A percentile compares a stretch with the other conserved stretches of the same genome.
phyloP scores from a whole-genome alignment of 2,329 filamentous ascomycete species.

The Bipolaris cookei region DNA sequence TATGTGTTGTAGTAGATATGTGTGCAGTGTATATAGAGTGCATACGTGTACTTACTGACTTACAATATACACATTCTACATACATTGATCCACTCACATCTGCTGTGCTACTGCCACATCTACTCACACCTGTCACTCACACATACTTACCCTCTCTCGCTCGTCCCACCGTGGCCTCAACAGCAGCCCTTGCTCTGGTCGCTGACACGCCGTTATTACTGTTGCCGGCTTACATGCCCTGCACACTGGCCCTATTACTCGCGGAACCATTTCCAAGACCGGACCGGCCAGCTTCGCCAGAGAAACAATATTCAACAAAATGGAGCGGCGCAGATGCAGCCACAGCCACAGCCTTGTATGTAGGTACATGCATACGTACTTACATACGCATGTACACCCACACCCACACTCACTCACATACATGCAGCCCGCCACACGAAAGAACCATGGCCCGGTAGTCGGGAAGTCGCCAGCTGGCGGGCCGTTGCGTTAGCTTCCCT shows the following conservation, averaged over 20 bases:
- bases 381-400: background rate
- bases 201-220: slow-evolving; percentile 1
- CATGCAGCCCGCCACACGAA: background rate
- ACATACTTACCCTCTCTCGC: no score
- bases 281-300: slow-evolving; percentile 4
- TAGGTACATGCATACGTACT: background rate
- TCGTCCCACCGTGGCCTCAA: background rate
- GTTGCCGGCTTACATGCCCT: slow-evolving; percentile 6
- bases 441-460: slow-evolving; percentile 7
- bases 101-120: no score
- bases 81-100: no score
- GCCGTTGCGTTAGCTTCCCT: slow-evolving; percentile 27
- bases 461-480: slow-evolving; percentile 20
- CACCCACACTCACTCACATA: no score
- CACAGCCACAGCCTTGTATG: background rate
- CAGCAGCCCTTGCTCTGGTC: background rate
- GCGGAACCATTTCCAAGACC: background rate
- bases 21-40: no score
- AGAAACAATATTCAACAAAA: background rate
- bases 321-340: background rate
- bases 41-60: no score
- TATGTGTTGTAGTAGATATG: no score
- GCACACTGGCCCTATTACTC: slow-evolving; percentile 3
- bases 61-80: no score
- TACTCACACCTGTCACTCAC: no score